Base-by-base conservation (phyloP, 257 asterid species). In the Fraxinus quadrangulata region DNA sequence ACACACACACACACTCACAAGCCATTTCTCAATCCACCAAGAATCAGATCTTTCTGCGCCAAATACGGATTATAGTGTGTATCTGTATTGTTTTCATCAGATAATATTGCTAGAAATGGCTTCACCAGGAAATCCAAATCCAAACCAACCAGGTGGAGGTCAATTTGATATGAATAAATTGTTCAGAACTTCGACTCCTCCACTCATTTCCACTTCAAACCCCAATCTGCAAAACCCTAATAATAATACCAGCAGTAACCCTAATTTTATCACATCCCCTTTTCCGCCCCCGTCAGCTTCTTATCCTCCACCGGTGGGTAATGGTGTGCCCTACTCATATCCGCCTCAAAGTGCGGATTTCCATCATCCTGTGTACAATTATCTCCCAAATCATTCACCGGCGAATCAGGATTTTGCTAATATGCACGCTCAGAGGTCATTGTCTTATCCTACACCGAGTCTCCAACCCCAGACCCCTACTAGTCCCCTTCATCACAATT, bases 161-260 rank as follows among this genome's bases (percentile, higher is more conserved):
- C 96, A 86, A 69, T 88, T 88, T 81, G 97, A 93, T 86, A 78
- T 91, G 89, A 89, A 89, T 24, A 93, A 85, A 71, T 83, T 91
- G 67, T 91, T 88, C 91, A 88, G 85, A 37, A 90, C 97, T 47
- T 81, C 93, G 4, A 69, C 89, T 5, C 82, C 89, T 5, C 82
- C 88, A 71, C 82, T 82, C 63, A 51, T 16, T 51, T 16, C 63
- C 8, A 51, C 63, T 51, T 49, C 89, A 3, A 76, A 77, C 86
- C 90, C 94, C 82, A 87, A 83, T 81, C 87, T 87, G 10, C 96
- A 86, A 74, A 82, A 80, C 86, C 33, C 56, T 63, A 71, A 74
- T 66, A 71, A 74, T 71, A 84, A 73, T 59, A 16, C 77, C 61
- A 5, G 63, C 14, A 51, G 23, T 17, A 51, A 51, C 63, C 63